phyloP scores from a whole-genome alignment of 2,329 filamentous ascomycete species.

The Stemphylium lycopersici region DNA sequence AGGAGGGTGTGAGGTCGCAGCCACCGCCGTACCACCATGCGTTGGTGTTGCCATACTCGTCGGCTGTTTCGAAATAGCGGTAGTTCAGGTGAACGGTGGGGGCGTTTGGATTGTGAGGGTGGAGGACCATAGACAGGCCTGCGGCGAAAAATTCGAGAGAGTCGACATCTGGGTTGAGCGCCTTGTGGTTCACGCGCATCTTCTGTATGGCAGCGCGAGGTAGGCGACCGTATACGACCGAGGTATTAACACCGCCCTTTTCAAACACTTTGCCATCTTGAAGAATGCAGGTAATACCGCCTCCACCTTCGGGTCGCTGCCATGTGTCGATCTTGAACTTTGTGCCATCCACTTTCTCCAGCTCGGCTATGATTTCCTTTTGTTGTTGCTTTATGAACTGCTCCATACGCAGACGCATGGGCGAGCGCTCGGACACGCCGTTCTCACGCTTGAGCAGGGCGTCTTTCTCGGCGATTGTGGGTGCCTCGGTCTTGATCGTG shows the following conservation, averaged over 20 bases:
- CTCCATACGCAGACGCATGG: slow-evolving; percentile 98
- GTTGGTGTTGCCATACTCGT: slow-evolving; percentile 78
- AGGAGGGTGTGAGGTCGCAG: slow-evolving; percentile 88
- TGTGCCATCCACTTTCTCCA: slow-evolving; percentile 83
- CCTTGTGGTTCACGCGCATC: slow-evolving; percentile 95
- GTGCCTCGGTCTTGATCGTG: slow-evolving; percentile 59
- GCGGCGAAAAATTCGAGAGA: slow-evolving; percentile 94
- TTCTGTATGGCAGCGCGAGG: slow-evolving; percentile 78
- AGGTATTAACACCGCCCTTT: slow-evolving; percentile 95
- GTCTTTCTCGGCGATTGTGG: slow-evolving; percentile 85
- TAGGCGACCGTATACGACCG: slow-evolving; percentile 89
- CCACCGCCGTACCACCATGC: slow-evolving; percentile 99
- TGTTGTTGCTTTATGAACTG: slow-evolving; percentile 94
- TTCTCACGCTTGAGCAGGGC: slow-evolving; percentile 78
- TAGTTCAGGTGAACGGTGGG: slow-evolving; percentile 98
- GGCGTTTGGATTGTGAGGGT: slow-evolving; percentile 94
- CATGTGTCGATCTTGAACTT: slow-evolving; percentile 85
- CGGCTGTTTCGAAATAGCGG: slow-evolving; percentile 95
- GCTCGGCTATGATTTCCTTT: slow-evolving; percentile 79
- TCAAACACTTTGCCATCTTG: slow-evolving; percentile 98
- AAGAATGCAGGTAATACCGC: slow-evolving; percentile 91
- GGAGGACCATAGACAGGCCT: slow-evolving; percentile 88
- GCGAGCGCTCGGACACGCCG: slow-evolving; percentile 75
- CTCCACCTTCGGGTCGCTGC: slow-evolving; percentile 85
- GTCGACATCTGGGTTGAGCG: slow-evolving; percentile 77